Evolutionary conservation across 306 rosid genomes (phyloP), one percentile per base, ranked within the genome.

Genomic region (Arachis stenosperma): DNA sequence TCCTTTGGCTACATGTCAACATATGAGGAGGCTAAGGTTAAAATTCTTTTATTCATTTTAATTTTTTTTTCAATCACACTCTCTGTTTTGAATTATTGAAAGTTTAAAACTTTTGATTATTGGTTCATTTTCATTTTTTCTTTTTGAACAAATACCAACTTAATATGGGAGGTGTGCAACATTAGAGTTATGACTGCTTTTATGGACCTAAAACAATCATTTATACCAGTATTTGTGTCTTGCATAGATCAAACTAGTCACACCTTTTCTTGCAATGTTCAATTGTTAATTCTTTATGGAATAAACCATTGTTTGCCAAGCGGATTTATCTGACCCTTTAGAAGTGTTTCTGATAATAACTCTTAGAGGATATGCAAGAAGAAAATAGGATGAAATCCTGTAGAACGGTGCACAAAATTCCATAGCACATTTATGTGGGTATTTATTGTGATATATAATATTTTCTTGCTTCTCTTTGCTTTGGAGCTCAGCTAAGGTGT

Each of bases 1-100:
- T 94, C 97, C 79, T 94, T 94, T 72, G 98, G 96, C 73, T 94
- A 94, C 81, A 94, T 94, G 96, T 94, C 97, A 42, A 85, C 91
- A 50, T 94, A 79, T 75, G 98, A 94, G 86, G 98, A 94, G 57
- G 89, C 88, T 61, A 88, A 89, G 97, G 98, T 91, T 81, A 57
- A 65, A 81, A 66, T 42, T 65, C 48, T 61, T 68, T 54, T 11
- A 36, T 17, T 17, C 48, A 73, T 63, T 71, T 57, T 76, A n/a
- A 40, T 57, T 36, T 72, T 69, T 65, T 73, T 64, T 74, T 41
- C 53, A 33, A 33, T 2, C 4, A 33, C 37, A 2, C 37, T 33
- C 37, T 33, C 37, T 4, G 57, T 12, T 42, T 42, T 42, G 8
- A 80, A 60, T 44, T 14, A 50, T 22, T 22, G 27, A 22, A 22